Evolutionary conservation across 169 alveolate species (phyloP).

Genomic region (Babesia bigemina): DNA sequence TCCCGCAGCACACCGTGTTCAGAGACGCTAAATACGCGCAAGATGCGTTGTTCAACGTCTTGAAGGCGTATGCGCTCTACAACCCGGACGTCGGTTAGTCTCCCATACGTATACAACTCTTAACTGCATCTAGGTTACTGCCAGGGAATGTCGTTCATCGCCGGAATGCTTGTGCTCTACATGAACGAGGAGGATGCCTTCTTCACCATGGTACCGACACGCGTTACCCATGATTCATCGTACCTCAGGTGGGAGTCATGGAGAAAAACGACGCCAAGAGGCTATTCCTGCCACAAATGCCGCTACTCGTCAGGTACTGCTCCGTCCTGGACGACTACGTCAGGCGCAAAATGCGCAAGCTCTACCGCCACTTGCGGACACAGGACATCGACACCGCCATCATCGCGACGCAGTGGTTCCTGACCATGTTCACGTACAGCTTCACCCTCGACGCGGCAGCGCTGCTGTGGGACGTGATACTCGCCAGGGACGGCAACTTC

Average conservation of each 20-base stretch:
- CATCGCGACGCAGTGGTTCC: slow-evolving; percentile 86
- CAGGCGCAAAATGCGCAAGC: slow-evolving; percentile 61
- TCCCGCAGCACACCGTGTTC: slow-evolving; percentile 24
- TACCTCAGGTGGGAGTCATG: slow-evolving; percentile 68
- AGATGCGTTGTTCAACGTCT: slow-evolving; percentile 68
- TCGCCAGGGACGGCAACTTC: slow-evolving; percentile 71
- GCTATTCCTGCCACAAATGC: slow-evolving; percentile 80
- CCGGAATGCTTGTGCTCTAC: slow-evolving; percentile 77
- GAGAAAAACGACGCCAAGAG: slow-evolving; percentile 78
- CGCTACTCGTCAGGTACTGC: slow-evolving; percentile 80
- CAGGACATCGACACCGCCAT: slow-evolving; percentile 77
- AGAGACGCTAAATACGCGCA: slow-evolving; percentile 9
- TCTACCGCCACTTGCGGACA: slow-evolving; percentile 66
- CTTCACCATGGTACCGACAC: slow-evolving; percentile 58
- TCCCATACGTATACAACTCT: not conserved
- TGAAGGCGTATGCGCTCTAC: slow-evolving; percentile 70
- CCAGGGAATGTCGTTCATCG: slow-evolving; percentile 84
- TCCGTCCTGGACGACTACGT: slow-evolving; percentile 73
- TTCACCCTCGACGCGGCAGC: slow-evolving; percentile 77
- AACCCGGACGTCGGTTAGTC: slow-evolving; percentile 69
- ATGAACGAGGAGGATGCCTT: slow-evolving; percentile 86
- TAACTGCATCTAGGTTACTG: slow-evolving; percentile 74
- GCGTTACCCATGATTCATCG: not conserved
- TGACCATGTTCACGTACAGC: slow-evolving; percentile 82
- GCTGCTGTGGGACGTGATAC: slow-evolving; percentile 84